phyloP scores from a whole-genome alignment of 1,139 yeast genomes.

The Taphrina deformans region DNA sequence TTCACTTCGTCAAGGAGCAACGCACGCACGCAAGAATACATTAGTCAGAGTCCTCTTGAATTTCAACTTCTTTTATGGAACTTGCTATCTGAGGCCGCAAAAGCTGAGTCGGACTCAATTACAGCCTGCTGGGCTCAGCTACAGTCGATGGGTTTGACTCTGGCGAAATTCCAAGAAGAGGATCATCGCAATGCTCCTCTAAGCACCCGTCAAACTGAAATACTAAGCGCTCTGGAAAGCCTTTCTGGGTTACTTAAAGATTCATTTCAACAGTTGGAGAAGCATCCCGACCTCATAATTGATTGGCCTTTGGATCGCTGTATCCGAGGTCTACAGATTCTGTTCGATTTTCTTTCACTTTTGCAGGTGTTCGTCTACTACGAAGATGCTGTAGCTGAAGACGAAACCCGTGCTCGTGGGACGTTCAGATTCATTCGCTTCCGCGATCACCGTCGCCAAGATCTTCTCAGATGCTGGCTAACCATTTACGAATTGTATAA shows the following conservation, averaged over 20 bases:
- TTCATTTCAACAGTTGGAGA: background rate
- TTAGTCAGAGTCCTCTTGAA: conserved; percentile 63
- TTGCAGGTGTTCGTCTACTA: conserved; percentile 50
- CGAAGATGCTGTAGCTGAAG: conserved; percentile 48
- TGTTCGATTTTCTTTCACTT: conserved; percentile 48
- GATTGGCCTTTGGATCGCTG: background rate
- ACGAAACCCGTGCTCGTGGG: conserved; percentile 44
- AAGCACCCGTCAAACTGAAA: background rate
- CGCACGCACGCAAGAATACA: conserved; percentile 48
- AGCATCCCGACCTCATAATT: background rate
- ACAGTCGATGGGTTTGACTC: background rate
- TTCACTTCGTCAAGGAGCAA: background rate
- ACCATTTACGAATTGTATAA: conserved; percentile 44
- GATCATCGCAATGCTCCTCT: background rate
- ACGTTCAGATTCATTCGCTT: conserved; percentile 46
- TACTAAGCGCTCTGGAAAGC: background rate
- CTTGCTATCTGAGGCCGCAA: conserved; percentile 63
- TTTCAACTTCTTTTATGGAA: conserved; percentile 76
- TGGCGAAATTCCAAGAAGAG: background rate
- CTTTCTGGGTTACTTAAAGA: background rate
- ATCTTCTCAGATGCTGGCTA: conserved; percentile 53
- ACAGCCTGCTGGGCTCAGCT: background rate
- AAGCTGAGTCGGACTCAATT: background rate
- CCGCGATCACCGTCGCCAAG: conserved; percentile 54
- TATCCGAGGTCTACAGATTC: conserved; percentile 36